Base-by-base conservation (phyloP, 495 filamentous ascomycete species). In the Aspergillus conjunctus region DNA sequence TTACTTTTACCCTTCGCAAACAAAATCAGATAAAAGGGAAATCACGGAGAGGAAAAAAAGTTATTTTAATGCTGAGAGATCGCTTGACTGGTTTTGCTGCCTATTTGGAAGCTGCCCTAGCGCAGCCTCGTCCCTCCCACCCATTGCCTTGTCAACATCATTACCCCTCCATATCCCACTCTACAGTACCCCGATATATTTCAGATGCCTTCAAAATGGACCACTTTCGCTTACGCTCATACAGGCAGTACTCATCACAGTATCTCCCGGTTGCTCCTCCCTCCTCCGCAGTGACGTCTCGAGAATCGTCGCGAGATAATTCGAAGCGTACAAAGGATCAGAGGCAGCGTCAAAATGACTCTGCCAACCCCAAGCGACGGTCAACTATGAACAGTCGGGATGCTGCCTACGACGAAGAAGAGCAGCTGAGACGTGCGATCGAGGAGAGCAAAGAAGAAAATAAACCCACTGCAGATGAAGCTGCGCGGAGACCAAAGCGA, bases 351-450 rank as follows among this genome's bases (percentile, higher is more conserved):
- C 69, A 73, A 20, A 81, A 77, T 62, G 80, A 80, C 18, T 64
- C 73, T 37, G 76, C 72, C 51, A 79, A 77, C 53, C 73, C 78
- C 31, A 97, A 97, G 69, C 87, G 94, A 55, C 87, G 94, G 15
- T 96, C 93, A 30, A 99, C 94, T 9, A 96, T 98, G 91, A 97
- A 98, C 68, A 98, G 95, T 71, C 85, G 93, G 54, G 91, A 93
- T 69, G 93, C 94, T 51, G 92, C 91, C 7, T 97, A 97, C 68
- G 93, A 98, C 64, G 93, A 96, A 74, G 92, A 96, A 62, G 94
- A 97, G 72, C 87, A 91, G 59, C 71, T 99, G 32, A 85, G 91
- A 58, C 83, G 88, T 65, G 95, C 92, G 17, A 91, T 99, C 66
- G 94, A 98, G 71, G 92, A 95, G 59, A 99, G 94, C 77, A 97